phyloP scores from a whole-genome alignment of 352 stramenopile species.

The Globisporangium solare region DNA sequence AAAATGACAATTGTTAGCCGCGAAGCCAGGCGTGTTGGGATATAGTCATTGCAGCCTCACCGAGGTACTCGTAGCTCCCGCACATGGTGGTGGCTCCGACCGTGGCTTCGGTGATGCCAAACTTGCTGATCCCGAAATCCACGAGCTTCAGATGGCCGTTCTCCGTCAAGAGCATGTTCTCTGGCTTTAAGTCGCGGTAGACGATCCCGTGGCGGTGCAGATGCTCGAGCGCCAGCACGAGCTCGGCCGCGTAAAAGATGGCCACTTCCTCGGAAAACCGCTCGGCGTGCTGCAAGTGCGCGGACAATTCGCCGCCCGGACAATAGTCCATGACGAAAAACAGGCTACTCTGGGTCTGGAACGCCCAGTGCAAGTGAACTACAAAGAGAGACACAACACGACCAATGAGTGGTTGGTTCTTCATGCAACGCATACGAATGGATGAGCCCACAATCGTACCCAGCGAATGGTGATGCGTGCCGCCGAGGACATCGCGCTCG shows the following conservation, averaged over 20 bases:
- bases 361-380: slow-evolving; percentile 79
- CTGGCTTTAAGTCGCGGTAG: slow-evolving; percentile 79
- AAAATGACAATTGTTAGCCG: background rate
- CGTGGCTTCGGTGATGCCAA: slow-evolving; percentile 67
- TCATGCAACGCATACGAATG: background rate
- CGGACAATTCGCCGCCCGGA: slow-evolving; percentile 63
- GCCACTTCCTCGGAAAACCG: slow-evolving; percentile 51
- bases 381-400: slow-evolving; percentile 1
- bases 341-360: slow-evolving; percentile 55
- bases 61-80: slow-evolving; percentile 78
- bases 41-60: slow-evolving; percentile 19
- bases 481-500: slow-evolving; percentile 70
- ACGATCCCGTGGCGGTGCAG: slow-evolving; percentile 81
- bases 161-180: slow-evolving; percentile 66
- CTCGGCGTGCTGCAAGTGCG: slow-evolving; percentile 37
- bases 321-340: slow-evolving; percentile 86
- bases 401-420: background rate
- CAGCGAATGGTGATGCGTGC: slow-evolving; percentile 61
- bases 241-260: slow-evolving; percentile 68
- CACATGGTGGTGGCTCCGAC: slow-evolving; percentile 58
- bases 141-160: slow-evolving; percentile 74
- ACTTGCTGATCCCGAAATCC: slow-evolving; percentile 84
- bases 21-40: background rate
- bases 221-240: slow-evolving; percentile 75
- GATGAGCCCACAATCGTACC: slow-evolving; percentile 21